These are phyloP conservation scores for Paramarasmius palmivorus DNA, from an alignment of 1,284 basidiomycete genomes.

Conservation along the genomic window DNA sequence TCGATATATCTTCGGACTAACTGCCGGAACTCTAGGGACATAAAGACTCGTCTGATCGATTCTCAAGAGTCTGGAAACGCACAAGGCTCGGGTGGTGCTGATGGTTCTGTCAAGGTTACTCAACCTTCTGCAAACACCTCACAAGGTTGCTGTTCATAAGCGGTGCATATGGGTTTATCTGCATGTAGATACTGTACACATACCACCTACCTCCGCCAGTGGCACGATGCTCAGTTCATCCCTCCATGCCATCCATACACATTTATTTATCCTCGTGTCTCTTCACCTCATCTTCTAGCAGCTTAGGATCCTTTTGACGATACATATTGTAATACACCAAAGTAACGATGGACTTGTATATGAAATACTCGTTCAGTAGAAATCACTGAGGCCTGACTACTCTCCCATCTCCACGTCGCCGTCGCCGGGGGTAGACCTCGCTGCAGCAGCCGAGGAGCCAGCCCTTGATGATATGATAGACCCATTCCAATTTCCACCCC, in stretches of 20 bases:
- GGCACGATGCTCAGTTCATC: too few relatives aligned
- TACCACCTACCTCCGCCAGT: not conserved
- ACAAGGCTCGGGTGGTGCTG: constrained; percentile 40
- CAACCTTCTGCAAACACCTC: constrained; percentile 48
- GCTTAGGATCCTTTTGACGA: constrained; percentile 6
- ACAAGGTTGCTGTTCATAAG: constrained; percentile 61
- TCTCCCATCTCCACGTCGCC: not conserved
- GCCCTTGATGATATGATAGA: not conserved
- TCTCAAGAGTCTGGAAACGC: constrained; percentile 72
- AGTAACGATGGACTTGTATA: not conserved
- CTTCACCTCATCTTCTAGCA: constrained; percentile 1
- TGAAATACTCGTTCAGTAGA: too few relatives aligned
- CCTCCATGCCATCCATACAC: not conserved
- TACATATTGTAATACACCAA: constrained; percentile 13
- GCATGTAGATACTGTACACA: constrained; percentile 6
- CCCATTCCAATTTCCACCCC: constrained; percentile 82
- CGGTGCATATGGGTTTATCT: constrained; percentile 13
- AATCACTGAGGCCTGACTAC: not conserved
- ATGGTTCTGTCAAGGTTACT: constrained; percentile 67
- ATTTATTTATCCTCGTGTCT: constrained; percentile 5
- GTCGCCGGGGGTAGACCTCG: not conserved
- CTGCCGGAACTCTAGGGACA: constrained; percentile 64
- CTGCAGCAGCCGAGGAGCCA: not conserved
- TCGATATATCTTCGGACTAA: constrained; percentile 1
- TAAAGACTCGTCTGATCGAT: constrained; percentile 97